Evolutionary conservation across 371 early-diverging fungal species (phyloP).

Genomic region (Circinella umbellata): DNA sequence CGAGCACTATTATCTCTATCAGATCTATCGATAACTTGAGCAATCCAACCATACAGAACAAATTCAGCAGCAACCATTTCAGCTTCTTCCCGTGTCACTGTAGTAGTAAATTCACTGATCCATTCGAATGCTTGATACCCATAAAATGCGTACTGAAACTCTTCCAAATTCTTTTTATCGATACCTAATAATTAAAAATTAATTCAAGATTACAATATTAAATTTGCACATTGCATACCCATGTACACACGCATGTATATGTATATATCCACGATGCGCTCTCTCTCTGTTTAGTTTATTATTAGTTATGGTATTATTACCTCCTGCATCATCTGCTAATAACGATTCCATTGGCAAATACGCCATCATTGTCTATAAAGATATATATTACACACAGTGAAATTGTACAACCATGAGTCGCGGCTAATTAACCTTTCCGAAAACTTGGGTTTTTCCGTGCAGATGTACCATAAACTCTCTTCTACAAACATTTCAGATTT

Average conservation of each 20-base stretch:
- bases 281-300: neutral
- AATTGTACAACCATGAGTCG: neutral
- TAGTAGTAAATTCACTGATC: conserved; percentile 65
- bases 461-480: neutral
- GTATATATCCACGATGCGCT: no score
- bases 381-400: no score
- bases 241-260: no score
- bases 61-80: conserved; percentile 59
- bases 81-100: conserved; percentile 64
- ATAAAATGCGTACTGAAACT: conserved; percentile 37
- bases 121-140: conserved; percentile 59
- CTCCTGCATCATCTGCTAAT: conserved; percentile 51
- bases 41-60: conserved; percentile 61
- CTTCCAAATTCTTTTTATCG: conserved; percentile 20
- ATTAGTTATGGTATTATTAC: neutral
- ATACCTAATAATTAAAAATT: conserved; percentile 19
- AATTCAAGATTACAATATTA: no score
- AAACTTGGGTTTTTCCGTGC: neutral
- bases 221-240: no score
- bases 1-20: conserved; percentile 24
- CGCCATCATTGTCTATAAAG: conserved; percentile 52
- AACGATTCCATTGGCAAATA: conserved; percentile 43
- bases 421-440: no score
- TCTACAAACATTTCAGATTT: neutral
- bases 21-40: conserved; percentile 53